These are phyloP conservation scores for Kwoniella bestiolae DNA, from an alignment of 768 basidiomycete genomes.

Conservation along the genomic window DNA sequence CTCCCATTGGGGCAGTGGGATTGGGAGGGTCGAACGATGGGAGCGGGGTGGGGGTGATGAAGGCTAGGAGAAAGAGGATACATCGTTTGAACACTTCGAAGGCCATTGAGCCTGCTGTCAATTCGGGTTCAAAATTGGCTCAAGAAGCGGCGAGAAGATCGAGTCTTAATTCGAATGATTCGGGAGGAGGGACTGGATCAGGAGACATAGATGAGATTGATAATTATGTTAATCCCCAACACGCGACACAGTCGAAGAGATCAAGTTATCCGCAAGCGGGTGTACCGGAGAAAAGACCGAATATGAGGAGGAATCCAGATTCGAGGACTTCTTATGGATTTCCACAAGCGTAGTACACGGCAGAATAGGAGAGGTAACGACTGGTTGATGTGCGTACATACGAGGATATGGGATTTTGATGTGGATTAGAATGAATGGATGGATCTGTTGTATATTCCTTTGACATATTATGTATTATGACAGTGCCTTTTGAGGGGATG, in stretches of 20 bases:
- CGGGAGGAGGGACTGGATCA: not conserved
- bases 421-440: too few relatives aligned
- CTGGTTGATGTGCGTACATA: too few relatives aligned
- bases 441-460: too few relatives aligned
- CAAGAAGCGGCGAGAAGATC: not conserved
- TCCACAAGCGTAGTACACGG: constrained; percentile 17
- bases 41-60: constrained; percentile 61
- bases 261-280: not conserved
- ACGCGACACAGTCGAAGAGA: not conserved
- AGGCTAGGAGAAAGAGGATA: constrained; percentile 76
- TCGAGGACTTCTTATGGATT: constrained; percentile 49
- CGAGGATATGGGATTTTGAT: too few relatives aligned
- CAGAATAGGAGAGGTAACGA: too few relatives aligned
- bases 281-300: constrained; percentile 26
- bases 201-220: constrained; percentile 6
- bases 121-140: not conserved
- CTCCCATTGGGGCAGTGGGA: not conserved
- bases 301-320: constrained; percentile 35
- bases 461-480: too few relatives aligned
- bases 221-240: not conserved
- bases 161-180: not conserved
- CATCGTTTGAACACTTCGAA: constrained; percentile 63
- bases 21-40: not conserved
- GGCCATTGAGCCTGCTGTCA: not conserved
- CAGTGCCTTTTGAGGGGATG: too few relatives aligned